phyloP scores from a whole-genome alignment of 2,329 filamentous ascomycete genomes.

The Hymenoscyphus repandus region DNA sequence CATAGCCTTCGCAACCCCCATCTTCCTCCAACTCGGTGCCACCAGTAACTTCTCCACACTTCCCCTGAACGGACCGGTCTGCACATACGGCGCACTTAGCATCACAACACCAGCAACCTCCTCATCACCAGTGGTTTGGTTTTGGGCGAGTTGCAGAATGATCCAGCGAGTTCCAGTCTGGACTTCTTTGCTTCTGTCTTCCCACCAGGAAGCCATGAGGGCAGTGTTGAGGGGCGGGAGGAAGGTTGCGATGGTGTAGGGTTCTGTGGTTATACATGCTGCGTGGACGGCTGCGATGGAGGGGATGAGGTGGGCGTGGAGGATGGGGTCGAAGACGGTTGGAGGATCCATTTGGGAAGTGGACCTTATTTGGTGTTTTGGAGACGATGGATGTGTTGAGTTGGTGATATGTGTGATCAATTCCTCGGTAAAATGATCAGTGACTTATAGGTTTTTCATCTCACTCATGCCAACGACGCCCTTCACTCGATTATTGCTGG shows the following conservation, averaged over 20 bases:
- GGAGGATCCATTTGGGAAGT: slow-evolving; percentile 10
- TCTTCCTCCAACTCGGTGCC: slow-evolving; percentile 43
- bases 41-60: slow-evolving; percentile 55
- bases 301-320: slow-evolving; percentile 47
- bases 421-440: no score
- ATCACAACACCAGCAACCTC: slow-evolving; percentile 52
- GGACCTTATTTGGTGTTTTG: no score
- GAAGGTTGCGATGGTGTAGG: slow-evolving; percentile 50
- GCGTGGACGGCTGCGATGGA: slow-evolving; percentile 54
- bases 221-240: slow-evolving; percentile 52
- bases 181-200: slow-evolving; percentile 44
- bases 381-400: no score
- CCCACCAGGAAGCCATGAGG: slow-evolving; percentile 54
- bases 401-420: no score
- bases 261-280: slow-evolving; percentile 52
- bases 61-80: slow-evolving; percentile 52
- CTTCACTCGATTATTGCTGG: no score
- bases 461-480: no score
- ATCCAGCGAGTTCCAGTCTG: slow-evolving; percentile 43
- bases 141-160: slow-evolving; percentile 42
- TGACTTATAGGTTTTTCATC: no score
- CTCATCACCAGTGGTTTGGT: slow-evolving; percentile 34
- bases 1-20: slow-evolving; percentile 47
- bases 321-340: slow-evolving; percentile 37
- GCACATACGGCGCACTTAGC: slow-evolving; percentile 44